Conservation (phyloP, 148 eudicot species). For the Fagopyrum esculentum region DNA sequence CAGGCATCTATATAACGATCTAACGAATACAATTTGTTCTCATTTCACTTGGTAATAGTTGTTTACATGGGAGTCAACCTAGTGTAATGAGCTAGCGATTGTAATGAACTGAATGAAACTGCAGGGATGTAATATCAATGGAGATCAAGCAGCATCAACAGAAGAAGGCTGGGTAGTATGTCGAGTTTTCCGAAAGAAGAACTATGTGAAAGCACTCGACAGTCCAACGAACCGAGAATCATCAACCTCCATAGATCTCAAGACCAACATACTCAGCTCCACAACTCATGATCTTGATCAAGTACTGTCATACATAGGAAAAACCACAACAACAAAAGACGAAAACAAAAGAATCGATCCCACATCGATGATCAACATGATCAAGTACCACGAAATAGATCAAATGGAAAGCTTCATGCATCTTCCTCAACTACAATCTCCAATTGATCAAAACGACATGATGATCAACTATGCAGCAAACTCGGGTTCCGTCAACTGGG, state of each 20-base stretch:
- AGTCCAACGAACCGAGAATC: slow-evolving; percentile 11
- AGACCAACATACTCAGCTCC: not conserved
- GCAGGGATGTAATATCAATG: not conserved
- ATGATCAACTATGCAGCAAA: not conserved
- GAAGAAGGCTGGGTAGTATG: slow-evolving; percentile 59
- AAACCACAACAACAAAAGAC: not conserved
- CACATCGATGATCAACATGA: not conserved
- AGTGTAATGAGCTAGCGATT: too few species aligned
- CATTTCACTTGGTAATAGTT: too few species aligned
- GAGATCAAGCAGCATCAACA: not conserved
- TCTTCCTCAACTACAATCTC: slow-evolving; percentile 1
- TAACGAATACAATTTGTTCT: too few species aligned
- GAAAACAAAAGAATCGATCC: not conserved
- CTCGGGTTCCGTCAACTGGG: not conserved
- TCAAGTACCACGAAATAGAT: not conserved
- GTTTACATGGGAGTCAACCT: too few species aligned
- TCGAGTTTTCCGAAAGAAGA: slow-evolving; percentile 47
- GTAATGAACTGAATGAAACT: not conserved
- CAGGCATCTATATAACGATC: too few species aligned
- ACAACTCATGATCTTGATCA: slow-evolving; percentile 4
- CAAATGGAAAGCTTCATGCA: slow-evolving; percentile 5
- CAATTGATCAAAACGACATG: slow-evolving; percentile 1
- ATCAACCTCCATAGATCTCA: not conserved
- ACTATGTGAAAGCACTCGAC: slow-evolving; percentile 29
- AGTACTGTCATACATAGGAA: not conserved